A percentile compares a stretch with the other conserved stretches of the same genome.
phyloP scores from a whole-genome alignment of 768 basidiomycete species.

The Nevesoporus exiguus region DNA sequence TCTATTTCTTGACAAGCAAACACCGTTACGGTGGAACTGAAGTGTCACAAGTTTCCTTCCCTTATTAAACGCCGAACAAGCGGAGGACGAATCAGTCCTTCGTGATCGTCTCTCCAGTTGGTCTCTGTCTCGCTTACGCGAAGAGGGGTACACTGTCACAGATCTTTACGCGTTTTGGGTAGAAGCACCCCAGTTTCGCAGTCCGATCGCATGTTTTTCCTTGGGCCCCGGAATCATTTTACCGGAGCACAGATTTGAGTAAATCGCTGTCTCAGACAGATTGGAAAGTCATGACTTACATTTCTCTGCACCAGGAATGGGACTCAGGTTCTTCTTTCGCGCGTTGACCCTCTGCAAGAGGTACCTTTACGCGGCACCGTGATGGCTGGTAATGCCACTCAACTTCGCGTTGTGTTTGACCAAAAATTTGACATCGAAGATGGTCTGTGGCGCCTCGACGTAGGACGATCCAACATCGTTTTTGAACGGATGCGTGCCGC shows the following conservation, averaged over 20 bases:
- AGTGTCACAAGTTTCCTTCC: constrained; percentile 39
- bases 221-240: constrained; percentile 61
- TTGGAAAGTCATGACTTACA: constrained; percentile 1
- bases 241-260: constrained; percentile 72
- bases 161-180: constrained; percentile 68
- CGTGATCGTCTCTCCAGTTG: constrained; percentile 65
- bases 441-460: constrained; percentile 64
- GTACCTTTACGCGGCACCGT: constrained; percentile 53
- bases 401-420: constrained; percentile 57
- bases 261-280: constrained; percentile 22
- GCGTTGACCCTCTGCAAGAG: constrained; percentile 58
- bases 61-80: constrained; percentile 55
- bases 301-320: constrained; percentile 53
- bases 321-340: constrained; percentile 62
- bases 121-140: constrained; percentile 54
- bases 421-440: constrained; percentile 43
- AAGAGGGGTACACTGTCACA: constrained; percentile 73
- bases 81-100: constrained; percentile 56
- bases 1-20: neutral
- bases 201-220: constrained; percentile 62
- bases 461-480: constrained; percentile 63
- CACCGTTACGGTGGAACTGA: neutral
- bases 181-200: constrained; percentile 57
- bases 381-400: constrained; percentile 45
- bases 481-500: constrained; percentile 70